A percentile compares a stretch with the other conserved stretches of the same genome.
phyloP scores from a whole-genome alignment of 768 basidiomycete genomes.

The Boletus huronensis region DNA sequence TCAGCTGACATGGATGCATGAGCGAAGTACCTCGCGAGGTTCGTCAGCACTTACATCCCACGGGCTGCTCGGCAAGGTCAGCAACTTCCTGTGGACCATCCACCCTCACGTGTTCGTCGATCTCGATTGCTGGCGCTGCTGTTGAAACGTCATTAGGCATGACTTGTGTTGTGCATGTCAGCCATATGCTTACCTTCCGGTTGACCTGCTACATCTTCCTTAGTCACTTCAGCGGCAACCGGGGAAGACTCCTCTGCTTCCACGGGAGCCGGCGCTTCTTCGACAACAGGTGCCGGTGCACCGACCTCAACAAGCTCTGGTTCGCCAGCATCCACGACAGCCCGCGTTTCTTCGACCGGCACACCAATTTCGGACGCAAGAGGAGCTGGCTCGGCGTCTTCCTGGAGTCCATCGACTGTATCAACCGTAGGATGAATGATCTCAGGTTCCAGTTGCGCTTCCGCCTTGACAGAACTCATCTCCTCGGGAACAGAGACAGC shows the following conservation, averaged over 20 bases:
- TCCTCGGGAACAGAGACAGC: not conserved
- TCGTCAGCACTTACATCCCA: conserved; percentile 11
- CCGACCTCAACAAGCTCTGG: not conserved
- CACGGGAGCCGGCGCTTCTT: not conserved
- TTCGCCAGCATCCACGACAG: not conserved
- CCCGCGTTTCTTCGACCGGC: not conserved
- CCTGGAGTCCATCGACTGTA: not conserved
- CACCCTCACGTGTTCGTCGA: not conserved
- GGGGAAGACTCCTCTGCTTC: not conserved
- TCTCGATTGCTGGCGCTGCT: not conserved
- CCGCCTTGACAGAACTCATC: not conserved
- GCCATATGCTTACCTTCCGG: not conserved
- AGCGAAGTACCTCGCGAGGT: not conserved
- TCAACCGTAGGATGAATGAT: not conserved
- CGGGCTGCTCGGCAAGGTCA: not conserved
- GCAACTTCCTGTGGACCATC: not conserved
- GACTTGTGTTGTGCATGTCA: not conserved
- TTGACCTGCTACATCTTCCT: not conserved
- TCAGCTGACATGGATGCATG: conserved; percentile 1
- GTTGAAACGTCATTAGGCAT: not conserved
- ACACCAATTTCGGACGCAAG: not conserved
- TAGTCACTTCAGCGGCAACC: not conserved
- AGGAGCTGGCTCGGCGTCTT: not conserved
- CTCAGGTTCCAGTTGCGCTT: not conserved
- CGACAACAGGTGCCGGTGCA: not conserved